These are phyloP conservation scores for Salpingoeca rosetta DNA, from an alignment of 78 protist species.

Conservation along the genomic window DNA sequence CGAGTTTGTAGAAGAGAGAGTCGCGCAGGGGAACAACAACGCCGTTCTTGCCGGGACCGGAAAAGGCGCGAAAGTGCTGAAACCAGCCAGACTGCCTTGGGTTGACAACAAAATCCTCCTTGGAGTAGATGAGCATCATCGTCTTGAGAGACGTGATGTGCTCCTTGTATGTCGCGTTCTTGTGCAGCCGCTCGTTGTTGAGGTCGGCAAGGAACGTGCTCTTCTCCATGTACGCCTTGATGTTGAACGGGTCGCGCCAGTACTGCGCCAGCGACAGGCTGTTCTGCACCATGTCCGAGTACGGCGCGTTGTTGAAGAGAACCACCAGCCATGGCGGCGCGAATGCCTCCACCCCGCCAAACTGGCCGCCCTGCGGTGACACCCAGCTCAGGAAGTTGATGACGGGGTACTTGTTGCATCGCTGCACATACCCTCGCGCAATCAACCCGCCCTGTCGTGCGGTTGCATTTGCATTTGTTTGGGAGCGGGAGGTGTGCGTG, in stretches of 20 bases:
- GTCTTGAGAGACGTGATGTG: slow-evolving; percentile 30
- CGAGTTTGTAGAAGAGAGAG: not conserved
- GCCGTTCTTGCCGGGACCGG: not conserved
- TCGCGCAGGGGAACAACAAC: not conserved
- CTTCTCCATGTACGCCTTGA: slow-evolving; percentile 19
- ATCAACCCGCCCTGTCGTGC: slow-evolving; percentile 31
- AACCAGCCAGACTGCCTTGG: slow-evolving; percentile 38
- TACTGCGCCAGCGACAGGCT: slow-evolving; percentile 31
- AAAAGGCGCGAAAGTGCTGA: not conserved
- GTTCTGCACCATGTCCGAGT: slow-evolving; percentile 21
- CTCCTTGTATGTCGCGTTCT: slow-evolving; percentile 47
- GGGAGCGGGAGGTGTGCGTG: not conserved
- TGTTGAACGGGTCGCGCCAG: slow-evolving; percentile 1
- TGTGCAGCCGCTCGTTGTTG: slow-evolving; percentile 40
- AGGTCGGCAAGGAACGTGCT: slow-evolving; percentile 52
- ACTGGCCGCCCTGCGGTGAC: slow-evolving; percentile 51
- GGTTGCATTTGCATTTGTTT: no score
- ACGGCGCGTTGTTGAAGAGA: slow-evolving; percentile 3
- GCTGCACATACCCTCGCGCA: slow-evolving; percentile 37
- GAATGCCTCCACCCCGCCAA: not conserved
- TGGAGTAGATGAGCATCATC: slow-evolving; percentile 31
- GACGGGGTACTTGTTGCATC: slow-evolving; percentile 52
- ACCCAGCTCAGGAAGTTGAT: slow-evolving; percentile 41
- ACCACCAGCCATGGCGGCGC: slow-evolving; percentile 3
- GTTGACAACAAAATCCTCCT: slow-evolving; percentile 29